Conservation (phyloP, 2,329 filamentous ascomycete species). For the Colletotrichum kahawae region DNA sequence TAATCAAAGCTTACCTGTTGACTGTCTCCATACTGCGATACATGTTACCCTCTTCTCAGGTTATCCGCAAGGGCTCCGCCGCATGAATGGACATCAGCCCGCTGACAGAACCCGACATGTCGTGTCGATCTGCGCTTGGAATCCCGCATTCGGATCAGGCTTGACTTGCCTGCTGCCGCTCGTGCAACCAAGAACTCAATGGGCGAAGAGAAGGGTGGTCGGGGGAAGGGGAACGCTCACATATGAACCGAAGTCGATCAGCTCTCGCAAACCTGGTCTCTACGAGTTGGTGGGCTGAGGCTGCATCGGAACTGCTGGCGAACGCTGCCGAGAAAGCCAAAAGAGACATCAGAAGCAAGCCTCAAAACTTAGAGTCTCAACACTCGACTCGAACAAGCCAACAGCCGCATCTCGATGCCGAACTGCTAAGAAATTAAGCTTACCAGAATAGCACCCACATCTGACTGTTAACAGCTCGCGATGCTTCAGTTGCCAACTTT, state of each 20-base stretch:
- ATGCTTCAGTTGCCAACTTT: neutral
- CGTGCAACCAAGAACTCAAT: neutral
- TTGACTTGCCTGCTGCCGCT: neutral
- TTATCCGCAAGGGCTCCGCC: neutral
- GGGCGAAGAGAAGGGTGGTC: neutral
- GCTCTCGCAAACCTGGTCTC: neutral
- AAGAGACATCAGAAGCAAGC: neutral
- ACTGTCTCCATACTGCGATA: neutral
- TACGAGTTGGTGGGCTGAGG: neutral
- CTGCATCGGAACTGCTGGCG: neutral
- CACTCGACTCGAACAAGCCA: neutral
- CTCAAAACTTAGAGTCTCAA: neutral
- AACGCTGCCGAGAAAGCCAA: neutral
- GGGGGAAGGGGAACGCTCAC: neutral
- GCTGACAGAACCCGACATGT: neutral
- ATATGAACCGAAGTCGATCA: neutral
- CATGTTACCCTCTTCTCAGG: neutral
- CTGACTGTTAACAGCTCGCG: neutral
- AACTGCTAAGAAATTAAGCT: neutral
- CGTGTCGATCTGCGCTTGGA: neutral
- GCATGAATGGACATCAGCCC: neutral
- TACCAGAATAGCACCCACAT: neutral
- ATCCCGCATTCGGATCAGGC: neutral
- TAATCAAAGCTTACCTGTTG: neutral
- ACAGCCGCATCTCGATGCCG: neutral